Percentiles rank a stretch among this genome's conserved stretches.
Conservation (phyloP, 2,329 filamentous ascomycete species). For the Trichoderma oligosporum region DNA sequence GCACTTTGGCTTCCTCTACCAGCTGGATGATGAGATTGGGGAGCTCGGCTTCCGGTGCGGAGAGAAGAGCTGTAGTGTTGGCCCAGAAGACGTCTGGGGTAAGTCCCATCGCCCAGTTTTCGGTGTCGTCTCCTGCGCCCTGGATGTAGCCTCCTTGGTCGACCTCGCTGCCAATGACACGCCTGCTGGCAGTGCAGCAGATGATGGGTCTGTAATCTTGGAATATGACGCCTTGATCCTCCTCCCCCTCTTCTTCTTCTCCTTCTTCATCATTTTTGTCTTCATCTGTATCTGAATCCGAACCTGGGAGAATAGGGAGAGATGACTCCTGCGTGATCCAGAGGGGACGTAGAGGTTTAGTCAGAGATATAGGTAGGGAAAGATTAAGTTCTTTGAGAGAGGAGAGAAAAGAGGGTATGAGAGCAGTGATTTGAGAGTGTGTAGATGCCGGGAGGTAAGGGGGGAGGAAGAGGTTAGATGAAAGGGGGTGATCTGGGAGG, state of each 20-base stretch:
- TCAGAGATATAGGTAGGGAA: conserved; percentile 51
- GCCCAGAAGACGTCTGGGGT: conserved; percentile 78
- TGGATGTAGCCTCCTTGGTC: conserved; percentile 74
- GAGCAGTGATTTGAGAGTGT: conserved; percentile 68
- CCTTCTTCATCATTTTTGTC: neutral
- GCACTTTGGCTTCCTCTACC: conserved; percentile 32
- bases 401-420: conserved; percentile 53
- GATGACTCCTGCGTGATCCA: conserved; percentile 74
- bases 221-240: conserved; percentile 37
- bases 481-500: conserved; percentile 55
- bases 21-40: conserved; percentile 47
- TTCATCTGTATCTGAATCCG: conserved; percentile 26
- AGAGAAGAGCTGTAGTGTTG: conserved; percentile 58
- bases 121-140: conserved; percentile 89
- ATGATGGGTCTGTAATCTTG: conserved; percentile 67
- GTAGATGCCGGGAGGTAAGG: conserved; percentile 68
- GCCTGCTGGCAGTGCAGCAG: conserved; percentile 78
- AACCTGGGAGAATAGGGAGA: conserved; percentile 29
- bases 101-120: conserved; percentile 84
- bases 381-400: conserved; percentile 55
- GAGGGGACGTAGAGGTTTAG: conserved; percentile 69
- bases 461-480: conserved; percentile 63
- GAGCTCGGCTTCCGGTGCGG: conserved; percentile 61
- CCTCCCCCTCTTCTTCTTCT: neutral
- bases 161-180: conserved; percentile 62